Evolutionary conservation across 345 rosid species (phyloP), one percentile per base, ranked within the genome.

Genomic region (Psidium guajava): DNA sequence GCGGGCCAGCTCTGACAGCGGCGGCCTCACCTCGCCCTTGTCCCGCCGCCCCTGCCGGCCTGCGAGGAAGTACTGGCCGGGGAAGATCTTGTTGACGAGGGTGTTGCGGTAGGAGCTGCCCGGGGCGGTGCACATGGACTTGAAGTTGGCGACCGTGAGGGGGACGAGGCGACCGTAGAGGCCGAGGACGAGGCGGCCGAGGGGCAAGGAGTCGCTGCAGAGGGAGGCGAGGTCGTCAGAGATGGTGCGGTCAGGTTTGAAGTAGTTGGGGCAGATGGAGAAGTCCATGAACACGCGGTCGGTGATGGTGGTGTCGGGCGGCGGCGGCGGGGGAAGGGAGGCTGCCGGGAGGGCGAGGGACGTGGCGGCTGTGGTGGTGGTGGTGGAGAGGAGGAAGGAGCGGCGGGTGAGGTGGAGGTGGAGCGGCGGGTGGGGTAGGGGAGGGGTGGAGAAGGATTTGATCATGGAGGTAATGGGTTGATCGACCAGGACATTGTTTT

Each of bases 211-310:
- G 40, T 93, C 94, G 54, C 92, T 32, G 87, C 98, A 95, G 50
- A 94, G 90, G 27, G 94, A 86, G 85, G 89, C 27, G 44, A 90
- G 47, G 80, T 89, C 86, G 53, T 89, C 88, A 82, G 90, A 90
- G 90, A 90, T 89, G 85, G 91, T 85, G 74, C 90, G 90, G 83
- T 93, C 92, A 44, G 94, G 87, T 84, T 96, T 94, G 93, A 90
- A 90, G 92, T 91, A 93, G 88, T 90, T 92, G 40, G 98, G 93
- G 86, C 98, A 94, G 87, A 95, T 87, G 89, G 96, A 91, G 94
- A 96, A 94, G 89, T 96, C 99, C 86, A 96, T 89, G 94, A 92
- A 96, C 86, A 96, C 88, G 11, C 98, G 95, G 91, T 95, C 95
- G 57, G 98, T 96, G 85, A 96, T 94, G 82, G 96, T 94, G 85